Evolutionary conservation across 352 stramenopile species (phyloP).

Genomic region (Phytophthora fragariaefolia): DNA sequence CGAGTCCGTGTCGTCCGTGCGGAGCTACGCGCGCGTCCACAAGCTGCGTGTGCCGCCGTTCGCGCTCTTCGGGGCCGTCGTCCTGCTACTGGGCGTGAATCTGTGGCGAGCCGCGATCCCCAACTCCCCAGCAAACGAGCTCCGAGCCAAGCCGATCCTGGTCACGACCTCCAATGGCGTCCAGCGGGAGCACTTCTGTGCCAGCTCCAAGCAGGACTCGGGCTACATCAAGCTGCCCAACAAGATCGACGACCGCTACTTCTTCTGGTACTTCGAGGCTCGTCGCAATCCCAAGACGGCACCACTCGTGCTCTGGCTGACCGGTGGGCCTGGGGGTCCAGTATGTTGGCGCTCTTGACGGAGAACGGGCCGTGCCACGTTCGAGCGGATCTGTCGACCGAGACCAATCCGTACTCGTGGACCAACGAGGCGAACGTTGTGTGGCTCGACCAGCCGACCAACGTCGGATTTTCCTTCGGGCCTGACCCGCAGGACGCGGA

Average conservation of each 20-base stretch:
- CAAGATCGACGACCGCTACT: conserved; percentile 76
- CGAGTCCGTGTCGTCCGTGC: conserved; percentile 14
- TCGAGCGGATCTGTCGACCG: conserved; percentile 48
- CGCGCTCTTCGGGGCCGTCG: conserved; percentile 21
- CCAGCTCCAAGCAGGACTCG: conserved; percentile 53
- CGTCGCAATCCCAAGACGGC: conserved; percentile 49
- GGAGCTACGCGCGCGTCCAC: conserved; percentile 27
- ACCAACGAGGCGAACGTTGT: conserved; percentile 66
- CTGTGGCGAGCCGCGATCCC: conserved; percentile 18
- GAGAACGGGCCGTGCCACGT: conserved; percentile 77
- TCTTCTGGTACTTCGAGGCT: conserved; percentile 81
- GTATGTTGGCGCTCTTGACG: conserved; percentile 58
- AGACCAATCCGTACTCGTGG: conserved; percentile 65
- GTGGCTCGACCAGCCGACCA: conserved; percentile 72
- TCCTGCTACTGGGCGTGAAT: conserved; percentile 20
- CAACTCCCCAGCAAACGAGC: background rate
- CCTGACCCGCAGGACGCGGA: conserved; percentile 41
- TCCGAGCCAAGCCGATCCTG: conserved; percentile 21
- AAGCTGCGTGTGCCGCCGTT: conserved; percentile 27
- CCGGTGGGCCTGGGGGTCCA: conserved; percentile 62
- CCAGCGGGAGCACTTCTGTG: conserved; percentile 46
- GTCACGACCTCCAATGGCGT: conserved; percentile 26
- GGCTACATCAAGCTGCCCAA: conserved; percentile 69
- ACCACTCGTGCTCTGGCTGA: conserved; percentile 71
- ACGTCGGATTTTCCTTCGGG: conserved; percentile 62